Evolutionary conservation across 257 asterid species (phyloP), one percentile per base, ranked within the genome.

Genomic region (Cynanchum wilfordii): DNA sequence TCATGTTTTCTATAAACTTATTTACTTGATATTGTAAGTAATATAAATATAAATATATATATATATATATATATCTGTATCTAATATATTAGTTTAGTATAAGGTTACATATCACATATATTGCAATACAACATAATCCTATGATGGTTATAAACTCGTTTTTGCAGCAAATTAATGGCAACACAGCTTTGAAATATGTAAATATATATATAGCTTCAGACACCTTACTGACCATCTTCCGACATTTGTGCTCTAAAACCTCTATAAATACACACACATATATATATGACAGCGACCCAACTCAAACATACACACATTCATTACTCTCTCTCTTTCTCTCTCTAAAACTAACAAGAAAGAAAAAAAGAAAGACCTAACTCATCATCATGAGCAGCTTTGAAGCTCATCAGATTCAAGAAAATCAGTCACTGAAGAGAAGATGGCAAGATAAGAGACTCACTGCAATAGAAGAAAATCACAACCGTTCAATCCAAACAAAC

Each of bases 201-300:
- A 76, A 20, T 52, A 62, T 66, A 27, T 79, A 70, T 80, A 84
- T 63, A 50, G 80, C 78, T 82, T 86, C 84, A 75, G 84, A 84
- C 90, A 47, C 74, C 55, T 47, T 4, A 75, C 74, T 75, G 74
- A 75, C 79, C 87, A 64, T 71, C 78, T 66, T 77, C 90, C 89
- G 89, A 83, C 91, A 86, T 80, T 79, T 77, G 88, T 82, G 89
- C 84, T 80, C 81, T 74, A 79, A 62, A 52, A 47, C 74, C 82
- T 72, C 70, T 84, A 76, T 73, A 79, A 44, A 68, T 36, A 17
- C 78, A 55, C 55, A 69, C 20, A 27, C 68, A 25, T 5, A 33
- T 33, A 33, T 0, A 42, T 42, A 42, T 7, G 47, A 22, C 65
- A 60, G 2, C 62, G 25, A 51, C n/a, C 38, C 17, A 17, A 77